These are phyloP conservation scores for Yamadazyma atmosphaerica DNA, from an alignment of 1,139 yeast genomes.

Conservation along the genomic window DNA sequence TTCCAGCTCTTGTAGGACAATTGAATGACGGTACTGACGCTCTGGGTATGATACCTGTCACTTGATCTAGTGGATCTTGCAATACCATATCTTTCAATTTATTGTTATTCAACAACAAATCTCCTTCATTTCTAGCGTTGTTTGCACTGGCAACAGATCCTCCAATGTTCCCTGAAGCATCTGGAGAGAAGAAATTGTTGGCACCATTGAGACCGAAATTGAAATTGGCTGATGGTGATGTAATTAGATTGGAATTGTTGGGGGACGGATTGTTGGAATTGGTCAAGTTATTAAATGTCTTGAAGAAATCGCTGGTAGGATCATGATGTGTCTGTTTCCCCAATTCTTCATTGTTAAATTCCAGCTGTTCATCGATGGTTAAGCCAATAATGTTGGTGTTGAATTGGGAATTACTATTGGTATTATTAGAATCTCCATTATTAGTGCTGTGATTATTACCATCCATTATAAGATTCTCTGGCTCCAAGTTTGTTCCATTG, in stretches of 20 bases:
- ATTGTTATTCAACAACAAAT: neutral
- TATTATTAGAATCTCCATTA: neutral
- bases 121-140: neutral
- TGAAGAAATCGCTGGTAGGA: slow-evolving; percentile 15
- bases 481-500: too few species aligned
- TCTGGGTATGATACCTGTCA: slow-evolving; percentile 64
- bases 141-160: slow-evolving; percentile 1
- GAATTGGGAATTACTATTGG: neutral
- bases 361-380: slow-evolving; percentile 3
- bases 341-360: neutral
- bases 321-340: slow-evolving; percentile 6
- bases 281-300: slow-evolving; percentile 16
- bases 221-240: slow-evolving; percentile 32
- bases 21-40: slow-evolving; percentile 65
- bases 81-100: slow-evolving; percentile 37
- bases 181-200: slow-evolving; percentile 33
- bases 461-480: too few species aligned
- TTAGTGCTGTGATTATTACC: neutral
- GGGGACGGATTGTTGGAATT: slow-evolving; percentile 26
- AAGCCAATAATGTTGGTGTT: slow-evolving; percentile 1
- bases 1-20: slow-evolving; percentile 69
- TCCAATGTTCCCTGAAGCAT: slow-evolving; percentile 15
- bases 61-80: slow-evolving; percentile 53
- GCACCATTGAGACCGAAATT: slow-evolving; percentile 11
- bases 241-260: slow-evolving; percentile 28